These are phyloP conservation scores for Gastrolobium bilobum DNA, from an alignment of 306 rosid species.

Conservation along the genomic window DNA sequence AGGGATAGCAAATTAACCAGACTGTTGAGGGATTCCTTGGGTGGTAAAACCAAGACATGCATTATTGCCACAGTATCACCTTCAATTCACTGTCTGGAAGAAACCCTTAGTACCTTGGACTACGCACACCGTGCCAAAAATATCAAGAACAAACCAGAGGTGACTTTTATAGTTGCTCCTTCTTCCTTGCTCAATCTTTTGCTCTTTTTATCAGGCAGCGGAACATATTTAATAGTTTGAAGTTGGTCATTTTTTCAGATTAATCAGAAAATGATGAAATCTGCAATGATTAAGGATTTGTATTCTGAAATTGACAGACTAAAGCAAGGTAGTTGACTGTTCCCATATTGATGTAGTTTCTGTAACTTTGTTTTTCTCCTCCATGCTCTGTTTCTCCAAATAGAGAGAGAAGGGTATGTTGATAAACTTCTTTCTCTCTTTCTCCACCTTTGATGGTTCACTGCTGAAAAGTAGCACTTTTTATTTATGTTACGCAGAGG, in stretches of 20 bases:
- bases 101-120: constrained; percentile 97
- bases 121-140: constrained; percentile 99
- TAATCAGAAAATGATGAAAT: constrained; percentile 99
- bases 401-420: not conserved
- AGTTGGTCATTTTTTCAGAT: constrained; percentile 64
- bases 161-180: constrained; percentile 52
- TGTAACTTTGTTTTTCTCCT: constrained; percentile 31
- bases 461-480: constrained; percentile 30
- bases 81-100: constrained; percentile 98
- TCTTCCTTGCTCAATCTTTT: constrained; percentile 32
- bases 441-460: constrained; percentile 17
- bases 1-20: constrained; percentile 99
- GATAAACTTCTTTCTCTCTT: not conserved
- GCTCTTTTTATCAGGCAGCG: constrained; percentile 14
- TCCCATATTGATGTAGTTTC: constrained; percentile 39
- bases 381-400: not conserved
- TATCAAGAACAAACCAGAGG: constrained; percentile 99
- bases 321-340: constrained; percentile 82
- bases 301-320: constrained; percentile 96
- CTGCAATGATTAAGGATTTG: constrained; percentile 96
- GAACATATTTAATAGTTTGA: constrained; percentile 45
- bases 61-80: constrained; percentile 98
- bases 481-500: constrained; percentile 66
- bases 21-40: constrained; percentile 94
- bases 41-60: constrained; percentile 99